phyloP scores from a whole-genome alignment of 164 flowering plant genomes.

The Buxus sempervirens region DNA sequence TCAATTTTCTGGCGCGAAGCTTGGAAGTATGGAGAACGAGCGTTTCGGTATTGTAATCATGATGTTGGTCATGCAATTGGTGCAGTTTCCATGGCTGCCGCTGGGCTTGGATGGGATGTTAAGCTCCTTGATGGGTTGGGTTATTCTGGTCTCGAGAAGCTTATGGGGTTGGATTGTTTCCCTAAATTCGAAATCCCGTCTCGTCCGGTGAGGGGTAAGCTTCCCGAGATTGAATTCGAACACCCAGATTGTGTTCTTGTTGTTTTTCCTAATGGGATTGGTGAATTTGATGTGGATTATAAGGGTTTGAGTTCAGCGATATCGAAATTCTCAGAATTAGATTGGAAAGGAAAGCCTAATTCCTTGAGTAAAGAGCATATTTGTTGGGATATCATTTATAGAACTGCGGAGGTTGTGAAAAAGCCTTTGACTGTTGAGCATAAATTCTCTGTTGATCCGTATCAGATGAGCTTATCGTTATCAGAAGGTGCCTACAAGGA shows the following conservation, averaged over 20 bases:
- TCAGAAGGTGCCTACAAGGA: constrained; percentile 55
- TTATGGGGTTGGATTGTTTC: constrained; percentile 57
- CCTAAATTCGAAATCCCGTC: constrained; percentile 44
- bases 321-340: constrained; percentile 38
- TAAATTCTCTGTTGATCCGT: constrained; percentile 28
- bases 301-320: constrained; percentile 43
- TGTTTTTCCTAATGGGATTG: constrained; percentile 55
- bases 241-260: constrained; percentile 82
- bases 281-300: constrained; percentile 47
- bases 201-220: constrained; percentile 47
- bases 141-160: constrained; percentile 49
- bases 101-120: constrained; percentile 83
- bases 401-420: constrained; percentile 69
- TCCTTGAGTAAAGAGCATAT: constrained; percentile 78
- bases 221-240: constrained; percentile 80
- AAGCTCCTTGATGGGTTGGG: constrained; percentile 81
- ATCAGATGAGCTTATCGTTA: constrained; percentile 38
- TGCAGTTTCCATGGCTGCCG: constrained; percentile 77
- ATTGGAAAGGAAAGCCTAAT: constrained; percentile 84
- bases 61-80: constrained; percentile 91
- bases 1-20: constrained; percentile 96
- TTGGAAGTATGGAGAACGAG: constrained; percentile 95
- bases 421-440: constrained; percentile 47
- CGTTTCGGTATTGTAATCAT: constrained; percentile 86
- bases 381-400: constrained; percentile 85